These are phyloP conservation scores for Paraconiothyrium brasiliense DNA, from an alignment of 2,329 filamentous ascomycete species.

Conservation along the genomic window DNA sequence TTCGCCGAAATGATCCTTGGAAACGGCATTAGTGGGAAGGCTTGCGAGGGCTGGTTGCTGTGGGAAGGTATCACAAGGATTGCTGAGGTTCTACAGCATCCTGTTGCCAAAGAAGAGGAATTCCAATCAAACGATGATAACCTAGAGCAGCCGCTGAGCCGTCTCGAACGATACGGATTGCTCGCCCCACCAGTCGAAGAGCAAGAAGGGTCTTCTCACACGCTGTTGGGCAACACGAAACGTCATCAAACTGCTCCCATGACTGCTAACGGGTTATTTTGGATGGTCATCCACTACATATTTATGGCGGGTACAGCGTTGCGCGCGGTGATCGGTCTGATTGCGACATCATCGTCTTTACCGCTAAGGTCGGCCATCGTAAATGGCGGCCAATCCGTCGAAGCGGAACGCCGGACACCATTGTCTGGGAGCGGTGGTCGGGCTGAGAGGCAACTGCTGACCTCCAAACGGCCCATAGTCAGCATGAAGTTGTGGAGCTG, in stretches of 20 bases:
- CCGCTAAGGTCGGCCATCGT: conserved; percentile 61
- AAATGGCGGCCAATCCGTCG: conserved; percentile 39
- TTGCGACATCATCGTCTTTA: conserved; percentile 74
- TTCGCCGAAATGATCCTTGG: conserved; percentile 90
- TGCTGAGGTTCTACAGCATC: conserved; percentile 58
- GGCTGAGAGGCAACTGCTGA: conserved; percentile 43
- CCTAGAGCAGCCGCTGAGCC: conserved; percentile 48
- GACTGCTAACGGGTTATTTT: conserved; percentile 57
- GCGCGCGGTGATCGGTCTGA: conserved; percentile 70
- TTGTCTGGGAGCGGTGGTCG: conserved; percentile 38
- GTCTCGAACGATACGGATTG: conserved; percentile 66
- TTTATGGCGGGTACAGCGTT: conserved; percentile 66
- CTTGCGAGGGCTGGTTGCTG: conserved; percentile 87
- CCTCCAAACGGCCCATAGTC: conserved; percentile 70
- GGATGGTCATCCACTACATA: conserved; percentile 63
- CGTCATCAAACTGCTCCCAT: conserved; percentile 29
- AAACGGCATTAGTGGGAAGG: conserved; percentile 79
- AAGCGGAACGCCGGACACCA: conserved; percentile 44
- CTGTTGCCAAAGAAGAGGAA: conserved; percentile 41
- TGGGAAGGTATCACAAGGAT: conserved; percentile 85
- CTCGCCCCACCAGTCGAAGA: conserved; percentile 53
- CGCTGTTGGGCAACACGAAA: conserved; percentile 25
- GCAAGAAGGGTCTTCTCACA: conserved; percentile 28
- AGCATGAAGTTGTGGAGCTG: conserved; percentile 82
- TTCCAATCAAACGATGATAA: conserved; percentile 38